Base-by-base conservation (phyloP, 345 rosid species). In the Stellera chamaejasme region DNA sequence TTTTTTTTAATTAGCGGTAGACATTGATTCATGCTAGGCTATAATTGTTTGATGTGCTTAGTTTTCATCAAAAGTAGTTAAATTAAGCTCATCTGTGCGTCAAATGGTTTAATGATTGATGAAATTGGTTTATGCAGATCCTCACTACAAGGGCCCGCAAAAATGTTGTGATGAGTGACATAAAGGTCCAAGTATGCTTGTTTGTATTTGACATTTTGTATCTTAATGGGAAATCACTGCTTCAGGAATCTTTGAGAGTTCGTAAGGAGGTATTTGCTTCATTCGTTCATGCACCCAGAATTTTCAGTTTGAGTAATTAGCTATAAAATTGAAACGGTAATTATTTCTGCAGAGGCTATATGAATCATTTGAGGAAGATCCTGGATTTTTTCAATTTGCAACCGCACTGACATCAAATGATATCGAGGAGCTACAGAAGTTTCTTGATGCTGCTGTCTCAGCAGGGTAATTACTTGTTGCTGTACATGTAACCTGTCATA, bases 121-220 rank as follows among this genome's bases (percentile, higher is more conserved):
- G 23, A 16, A 42, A 36, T 25, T 23, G 19, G 25, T 45, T 56
- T 61, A 44, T 66, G 45, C 85, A 93, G 99, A 54, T 76, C 45
- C 92, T 89, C 51, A 81, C 76, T 69, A 89, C 91, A 2, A 83
- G 96, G 57, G 84, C 96, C 54, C 86, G 92, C 58, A 93, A 93
- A 73, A 87, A 89, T 77, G 99, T 84, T 62, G 82, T 59, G 50
- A 67, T 76, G 54, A 75, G 73, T 69, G 97, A 93, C 63, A 89
- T 93, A 75, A 93, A 89, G 76, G 82, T 93, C 74, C 79, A 84
- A 54, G 96, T 93, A 47, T 89, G 99, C 81, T 73, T 89, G 68
- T 93, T 72, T 72, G 96, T 97, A 47, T 93, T 89, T 72, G 99
- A 93, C 70, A 67, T 93, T 54, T 72, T 93, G 62, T 87, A 83